phyloP scores from a whole-genome alignment of 2,329 filamentous ascomycete genomes.

The Rhinocladiella mackenziei region DNA sequence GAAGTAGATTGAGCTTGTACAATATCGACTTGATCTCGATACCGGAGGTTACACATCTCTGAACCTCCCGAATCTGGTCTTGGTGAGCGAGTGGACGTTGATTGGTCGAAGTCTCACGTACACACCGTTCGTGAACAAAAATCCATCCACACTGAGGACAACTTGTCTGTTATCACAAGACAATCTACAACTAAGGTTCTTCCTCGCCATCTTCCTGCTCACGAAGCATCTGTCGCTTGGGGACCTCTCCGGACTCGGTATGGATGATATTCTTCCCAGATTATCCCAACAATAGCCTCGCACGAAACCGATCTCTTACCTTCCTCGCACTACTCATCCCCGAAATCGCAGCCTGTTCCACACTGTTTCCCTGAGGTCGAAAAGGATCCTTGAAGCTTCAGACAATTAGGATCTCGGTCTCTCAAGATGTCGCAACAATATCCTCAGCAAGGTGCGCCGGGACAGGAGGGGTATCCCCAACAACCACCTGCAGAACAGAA shows the following conservation, averaged over 20 bases:
- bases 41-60: too few species aligned
- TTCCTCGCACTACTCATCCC: slow-evolving; percentile 14
- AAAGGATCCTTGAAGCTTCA: too few species aligned
- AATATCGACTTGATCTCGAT: too few species aligned
- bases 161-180: slow-evolving; percentile 17
- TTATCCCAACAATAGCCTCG: slow-evolving; percentile 9
- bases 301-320: slow-evolving; percentile 14
- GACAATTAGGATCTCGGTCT: too few species aligned
- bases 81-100: neutral
- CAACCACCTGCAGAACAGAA: slow-evolving; percentile 38
- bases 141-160: slow-evolving; percentile 19
- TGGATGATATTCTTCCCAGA: slow-evolving; percentile 12
- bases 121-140: slow-evolving; percentile 12
- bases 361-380: too few species aligned
- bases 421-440: slow-evolving; percentile 40
- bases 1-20: too few species aligned
- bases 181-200: neutral
- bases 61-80: too few species aligned
- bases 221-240: neutral
- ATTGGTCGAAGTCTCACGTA: slow-evolving; percentile 15
- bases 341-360: too few species aligned
- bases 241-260: slow-evolving; percentile 1
- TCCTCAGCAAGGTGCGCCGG: slow-evolving; percentile 27
- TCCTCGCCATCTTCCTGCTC: slow-evolving; percentile 1
- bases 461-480: slow-evolving; percentile 47